These are phyloP conservation scores for Lipomyces kockii DNA, from an alignment of 805 yeast species.

Conservation along the genomic window DNA sequence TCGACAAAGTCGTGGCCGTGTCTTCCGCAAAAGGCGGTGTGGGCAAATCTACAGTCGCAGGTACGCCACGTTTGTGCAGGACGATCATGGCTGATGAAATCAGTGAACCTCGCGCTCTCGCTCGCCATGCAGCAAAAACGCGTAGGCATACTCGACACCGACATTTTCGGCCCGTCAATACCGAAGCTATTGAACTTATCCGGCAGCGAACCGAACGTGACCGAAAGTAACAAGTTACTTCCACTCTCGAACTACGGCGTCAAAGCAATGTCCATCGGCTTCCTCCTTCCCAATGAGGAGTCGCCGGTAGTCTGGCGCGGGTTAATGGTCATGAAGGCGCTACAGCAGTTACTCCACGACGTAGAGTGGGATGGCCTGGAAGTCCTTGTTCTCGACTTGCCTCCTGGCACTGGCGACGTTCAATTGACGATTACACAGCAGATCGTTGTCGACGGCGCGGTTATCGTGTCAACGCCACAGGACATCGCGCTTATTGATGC, in stretches of 20 bases:
- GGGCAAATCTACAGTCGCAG: slow-evolving; percentile 74
- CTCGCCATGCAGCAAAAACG: slow-evolving; percentile 57
- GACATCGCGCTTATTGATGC: slow-evolving; percentile 83
- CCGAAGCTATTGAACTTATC: slow-evolving; percentile 70
- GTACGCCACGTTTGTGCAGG: slow-evolving; percentile 19
- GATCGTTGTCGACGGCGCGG: slow-evolving; percentile 74
- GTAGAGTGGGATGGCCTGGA: slow-evolving; percentile 76
- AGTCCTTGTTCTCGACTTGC: slow-evolving; percentile 77
- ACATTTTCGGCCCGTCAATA: slow-evolving; percentile 82
- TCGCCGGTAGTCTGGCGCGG: slow-evolving; percentile 87
- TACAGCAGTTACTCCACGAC: slow-evolving; percentile 81
- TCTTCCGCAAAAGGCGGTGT: slow-evolving; percentile 84
- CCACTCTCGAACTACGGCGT: slow-evolving; percentile 77
- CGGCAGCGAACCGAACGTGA: slow-evolving; percentile 65
- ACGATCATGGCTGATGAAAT: background rate
- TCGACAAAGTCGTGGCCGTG: slow-evolving; percentile 63
- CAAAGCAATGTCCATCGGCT: slow-evolving; percentile 90
- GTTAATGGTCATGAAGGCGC: slow-evolving; percentile 81
- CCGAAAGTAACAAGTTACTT: slow-evolving; percentile 49
- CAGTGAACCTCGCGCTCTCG: slow-evolving; percentile 68
- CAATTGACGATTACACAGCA: slow-evolving; percentile 83
- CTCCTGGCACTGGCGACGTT: slow-evolving; percentile 91
- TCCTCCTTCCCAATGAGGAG: slow-evolving; percentile 64
- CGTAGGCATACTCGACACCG: slow-evolving; percentile 77
- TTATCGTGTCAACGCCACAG: slow-evolving; percentile 84